phyloP scores from a whole-genome alignment of 257 asterid species.

The Lantana camara region DNA sequence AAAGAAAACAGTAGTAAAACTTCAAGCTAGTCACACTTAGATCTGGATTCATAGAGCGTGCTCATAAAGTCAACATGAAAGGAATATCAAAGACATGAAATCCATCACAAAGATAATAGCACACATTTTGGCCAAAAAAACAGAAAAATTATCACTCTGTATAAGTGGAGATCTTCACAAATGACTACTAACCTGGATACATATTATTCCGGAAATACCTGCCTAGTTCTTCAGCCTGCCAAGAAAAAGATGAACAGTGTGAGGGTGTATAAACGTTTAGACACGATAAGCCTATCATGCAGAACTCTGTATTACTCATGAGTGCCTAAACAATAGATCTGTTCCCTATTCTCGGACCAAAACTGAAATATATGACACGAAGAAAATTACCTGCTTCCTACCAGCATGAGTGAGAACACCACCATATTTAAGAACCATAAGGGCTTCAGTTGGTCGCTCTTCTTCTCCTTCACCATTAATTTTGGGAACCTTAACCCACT shows the following conservation, averaged over 20 bases:
- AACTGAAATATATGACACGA: slow-evolving; percentile 21
- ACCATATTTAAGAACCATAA: slow-evolving; percentile 98
- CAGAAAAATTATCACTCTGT: slow-evolving; percentile 16
- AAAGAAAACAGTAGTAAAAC: slow-evolving; percentile 14
- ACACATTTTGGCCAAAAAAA: slow-evolving; percentile 15
- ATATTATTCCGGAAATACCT: slow-evolving; percentile 93
- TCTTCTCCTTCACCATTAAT: slow-evolving; percentile 90
- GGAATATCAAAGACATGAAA: background rate
- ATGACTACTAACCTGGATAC: slow-evolving; percentile 82
- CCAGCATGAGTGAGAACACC: slow-evolving; percentile 99
- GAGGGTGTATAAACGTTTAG: slow-evolving; percentile 5
- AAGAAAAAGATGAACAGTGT: slow-evolving; percentile 29
- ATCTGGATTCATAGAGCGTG: background rate
- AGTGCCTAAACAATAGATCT: slow-evolving; percentile 2
- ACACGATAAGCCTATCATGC: slow-evolving; percentile 17
- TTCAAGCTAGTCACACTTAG: slow-evolving; percentile 14
- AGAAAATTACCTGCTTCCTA: slow-evolving; percentile 81
- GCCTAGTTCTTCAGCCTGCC: slow-evolving; percentile 98
- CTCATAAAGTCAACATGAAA: slow-evolving; percentile 8
- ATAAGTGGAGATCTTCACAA: slow-evolving; percentile 13
- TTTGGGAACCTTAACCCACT: slow-evolving; percentile 83
- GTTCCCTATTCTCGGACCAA: slow-evolving; percentile 13
- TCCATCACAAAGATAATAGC: slow-evolving; percentile 4
- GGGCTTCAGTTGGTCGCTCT: slow-evolving; percentile 95
- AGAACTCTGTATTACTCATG: slow-evolving; percentile 9